These are phyloP conservation scores for Thielaviopsis populi DNA, from an alignment of 2,329 filamentous ascomycete species.

Conservation along the genomic window DNA sequence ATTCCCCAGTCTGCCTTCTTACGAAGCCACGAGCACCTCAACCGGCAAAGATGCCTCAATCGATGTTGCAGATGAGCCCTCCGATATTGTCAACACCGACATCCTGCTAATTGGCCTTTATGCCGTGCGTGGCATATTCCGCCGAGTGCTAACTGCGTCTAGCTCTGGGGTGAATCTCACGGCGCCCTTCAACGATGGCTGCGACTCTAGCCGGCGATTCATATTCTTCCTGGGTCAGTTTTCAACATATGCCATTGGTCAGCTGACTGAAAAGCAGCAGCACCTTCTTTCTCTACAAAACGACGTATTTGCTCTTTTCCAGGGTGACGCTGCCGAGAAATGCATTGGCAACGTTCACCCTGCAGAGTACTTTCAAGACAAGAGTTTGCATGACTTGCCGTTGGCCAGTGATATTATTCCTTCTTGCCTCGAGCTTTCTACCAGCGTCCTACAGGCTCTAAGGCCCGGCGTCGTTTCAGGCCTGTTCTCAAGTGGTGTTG, in stretches of 20 bases:
- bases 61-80: neutral
- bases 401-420: neutral
- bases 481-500: conserved; percentile 27
- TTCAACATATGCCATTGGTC: conserved; percentile 26
- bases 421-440: conserved; percentile 21
- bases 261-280: conserved; percentile 27
- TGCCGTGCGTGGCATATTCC: conserved; percentile 8
- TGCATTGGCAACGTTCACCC: neutral
- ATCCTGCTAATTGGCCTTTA: conserved; percentile 11
- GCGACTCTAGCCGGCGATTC: conserved; percentile 10
- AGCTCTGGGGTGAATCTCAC: neutral
- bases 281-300: conserved; percentile 23
- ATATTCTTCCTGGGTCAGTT: conserved; percentile 19
- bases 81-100: conserved; percentile 9
- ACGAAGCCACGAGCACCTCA: conserved; percentile 11
- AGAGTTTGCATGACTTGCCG: conserved; percentile 1
- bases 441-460: conserved; percentile 28
- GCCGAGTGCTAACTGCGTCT: neutral
- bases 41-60: neutral
- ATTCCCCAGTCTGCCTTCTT: conserved; percentile 22
- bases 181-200: conserved; percentile 11
- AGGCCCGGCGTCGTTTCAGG: conserved; percentile 24
- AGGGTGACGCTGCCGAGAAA: conserved; percentile 16
- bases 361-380: conserved; percentile 8
- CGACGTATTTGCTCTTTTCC: conserved; percentile 28